Conservation (phyloP, 192 early-diverging fungal genomes). For the Coemansia sp. region DNA sequence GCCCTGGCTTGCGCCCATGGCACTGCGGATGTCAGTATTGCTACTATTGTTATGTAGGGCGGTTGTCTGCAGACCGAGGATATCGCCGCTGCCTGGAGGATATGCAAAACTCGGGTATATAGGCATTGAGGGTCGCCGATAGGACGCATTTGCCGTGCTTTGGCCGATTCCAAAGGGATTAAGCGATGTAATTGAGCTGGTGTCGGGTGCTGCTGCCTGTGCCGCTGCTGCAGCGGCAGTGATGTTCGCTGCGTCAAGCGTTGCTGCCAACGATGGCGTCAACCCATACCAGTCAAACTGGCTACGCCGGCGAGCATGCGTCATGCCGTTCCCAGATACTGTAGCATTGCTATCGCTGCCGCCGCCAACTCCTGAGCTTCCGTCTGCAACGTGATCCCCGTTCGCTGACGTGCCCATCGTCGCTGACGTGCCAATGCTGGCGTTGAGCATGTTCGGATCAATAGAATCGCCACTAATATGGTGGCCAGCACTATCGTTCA, state of each 20-base stretch:
- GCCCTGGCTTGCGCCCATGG: slow-evolving; percentile 14
- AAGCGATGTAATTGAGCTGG: slow-evolving; percentile 20
- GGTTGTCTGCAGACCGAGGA: slow-evolving; percentile 20
- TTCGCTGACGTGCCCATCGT: slow-evolving; percentile 11
- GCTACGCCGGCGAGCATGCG: slow-evolving; percentile 47
- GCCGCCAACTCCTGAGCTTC: not conserved
- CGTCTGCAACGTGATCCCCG: not conserved
- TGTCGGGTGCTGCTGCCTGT: slow-evolving; percentile 6
- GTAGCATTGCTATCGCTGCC: not conserved
- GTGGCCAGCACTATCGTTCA: slow-evolving; percentile 14
- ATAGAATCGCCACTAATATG: slow-evolving; percentile 40
- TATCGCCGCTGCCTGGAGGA: slow-evolving; percentile 14
- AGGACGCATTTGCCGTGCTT: slow-evolving; percentile 15
- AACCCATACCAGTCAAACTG: slow-evolving; percentile 55
- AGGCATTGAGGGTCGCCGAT: slow-evolving; percentile 52
- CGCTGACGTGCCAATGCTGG: slow-evolving; percentile 21
- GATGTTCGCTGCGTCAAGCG: slow-evolving; percentile 36
- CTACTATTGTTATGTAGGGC: slow-evolving; percentile 1
- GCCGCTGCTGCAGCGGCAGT: slow-evolving; percentile 18
- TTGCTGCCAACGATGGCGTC: slow-evolving; percentile 46
- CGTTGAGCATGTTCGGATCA: slow-evolving; percentile 53
- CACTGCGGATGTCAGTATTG: not conserved
- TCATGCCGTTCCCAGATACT: not conserved
- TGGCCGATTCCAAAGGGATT: slow-evolving; percentile 20
- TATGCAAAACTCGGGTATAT: slow-evolving; percentile 42